These are phyloP conservation scores for Coemansia sp. DNA, from an alignment of 192 early-diverging fungal species.

Conservation along the genomic window DNA sequence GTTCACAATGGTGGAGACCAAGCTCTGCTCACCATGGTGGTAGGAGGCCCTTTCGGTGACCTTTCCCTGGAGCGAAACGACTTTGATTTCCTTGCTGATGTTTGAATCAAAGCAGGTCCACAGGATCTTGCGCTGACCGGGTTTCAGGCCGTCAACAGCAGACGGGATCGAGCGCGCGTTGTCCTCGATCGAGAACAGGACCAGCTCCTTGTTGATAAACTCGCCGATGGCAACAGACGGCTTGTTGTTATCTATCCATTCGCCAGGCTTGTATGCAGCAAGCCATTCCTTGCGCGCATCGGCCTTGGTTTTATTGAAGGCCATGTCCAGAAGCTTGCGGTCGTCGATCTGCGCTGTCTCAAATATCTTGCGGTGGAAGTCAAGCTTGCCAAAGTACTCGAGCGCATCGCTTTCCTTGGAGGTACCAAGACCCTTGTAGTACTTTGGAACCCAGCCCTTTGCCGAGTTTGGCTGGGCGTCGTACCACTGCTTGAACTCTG, in stretches of 20 bases:
- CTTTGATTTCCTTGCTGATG: slow-evolving; percentile 81
- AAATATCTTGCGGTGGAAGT: slow-evolving; percentile 80
- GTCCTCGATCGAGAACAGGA: slow-evolving; percentile 93
- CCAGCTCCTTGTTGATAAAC: slow-evolving; percentile 95
- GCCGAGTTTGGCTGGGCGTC: slow-evolving; percentile 63
- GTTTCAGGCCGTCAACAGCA: slow-evolving; percentile 93
- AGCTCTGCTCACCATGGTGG: slow-evolving; percentile 91
- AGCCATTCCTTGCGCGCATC: slow-evolving; percentile 97
- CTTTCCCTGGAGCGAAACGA: slow-evolving; percentile 83
- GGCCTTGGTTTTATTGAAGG: slow-evolving; percentile 91
- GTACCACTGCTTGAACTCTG: slow-evolving; percentile 90
- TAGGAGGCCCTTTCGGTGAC: slow-evolving; percentile 88
- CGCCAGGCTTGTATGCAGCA: slow-evolving; percentile 76
- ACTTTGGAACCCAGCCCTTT: slow-evolving; percentile 85
- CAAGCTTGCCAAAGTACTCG: slow-evolving; percentile 88
- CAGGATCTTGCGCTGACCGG: slow-evolving; percentile 94
- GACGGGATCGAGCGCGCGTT: slow-evolving; percentile 94
- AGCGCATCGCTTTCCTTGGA: slow-evolving; percentile 79
- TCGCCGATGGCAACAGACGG: slow-evolving; percentile 76
- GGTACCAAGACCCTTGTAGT: slow-evolving; percentile 98
- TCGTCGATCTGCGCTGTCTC: slow-evolving; percentile 58
- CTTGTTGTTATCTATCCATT: slow-evolving; percentile 82
- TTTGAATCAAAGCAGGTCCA: slow-evolving; percentile 84
- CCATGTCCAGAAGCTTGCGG: slow-evolving; percentile 88
- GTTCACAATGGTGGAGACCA: slow-evolving; percentile 83